Evolutionary conservation across 2,329 filamentous ascomycete species (phyloP).

Genomic region (Exophiala sp.): DNA sequence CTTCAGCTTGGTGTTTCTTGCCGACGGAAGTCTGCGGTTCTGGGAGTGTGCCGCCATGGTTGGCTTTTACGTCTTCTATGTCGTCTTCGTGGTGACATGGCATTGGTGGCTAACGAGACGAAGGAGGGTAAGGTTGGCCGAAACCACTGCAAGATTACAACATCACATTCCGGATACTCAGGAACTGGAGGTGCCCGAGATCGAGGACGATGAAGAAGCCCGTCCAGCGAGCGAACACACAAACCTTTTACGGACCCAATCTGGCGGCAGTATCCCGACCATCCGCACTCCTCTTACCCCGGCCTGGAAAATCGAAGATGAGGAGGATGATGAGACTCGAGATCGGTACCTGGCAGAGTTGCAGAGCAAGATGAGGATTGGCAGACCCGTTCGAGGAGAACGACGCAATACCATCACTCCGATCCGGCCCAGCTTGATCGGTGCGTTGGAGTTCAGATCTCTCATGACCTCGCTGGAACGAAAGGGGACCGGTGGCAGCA

Average conservation of each 20-base stretch:
- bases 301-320: slow-evolving; percentile 51
- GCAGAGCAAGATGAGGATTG: slow-evolving; percentile 87
- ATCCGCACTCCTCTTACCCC: slow-evolving; percentile 53
- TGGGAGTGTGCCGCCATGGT: slow-evolving; percentile 95
- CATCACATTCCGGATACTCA: slow-evolving; percentile 62
- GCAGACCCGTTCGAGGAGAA: slow-evolving; percentile 61
- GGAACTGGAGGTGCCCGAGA: slow-evolving; percentile 55
- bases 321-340: slow-evolving; percentile 53
- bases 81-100: slow-evolving; percentile 81
- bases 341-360: slow-evolving; percentile 72
- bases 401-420: slow-evolving; percentile 73
- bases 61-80: slow-evolving; percentile 84
- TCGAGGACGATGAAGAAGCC: slow-evolving; percentile 55
- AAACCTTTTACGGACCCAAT: slow-evolving; percentile 47
- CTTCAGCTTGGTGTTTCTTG: slow-evolving; percentile 83
- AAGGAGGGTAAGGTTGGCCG: slow-evolving; percentile 60
- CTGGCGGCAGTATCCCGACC: slow-evolving; percentile 62
- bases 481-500: slow-evolving; percentile 61
- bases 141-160: slow-evolving; percentile 70
- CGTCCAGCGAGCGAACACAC: slow-evolving; percentile 44
- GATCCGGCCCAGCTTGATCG: slow-evolving; percentile 88
- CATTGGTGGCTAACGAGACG: slow-evolving; percentile 76
- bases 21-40: slow-evolving; percentile 75
- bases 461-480: slow-evolving; percentile 84
- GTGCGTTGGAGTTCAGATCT: slow-evolving; percentile 88